These are phyloP conservation scores for Phaffomyces antillensis DNA, from an alignment of 805 yeast species.

Conservation along the genomic window DNA sequence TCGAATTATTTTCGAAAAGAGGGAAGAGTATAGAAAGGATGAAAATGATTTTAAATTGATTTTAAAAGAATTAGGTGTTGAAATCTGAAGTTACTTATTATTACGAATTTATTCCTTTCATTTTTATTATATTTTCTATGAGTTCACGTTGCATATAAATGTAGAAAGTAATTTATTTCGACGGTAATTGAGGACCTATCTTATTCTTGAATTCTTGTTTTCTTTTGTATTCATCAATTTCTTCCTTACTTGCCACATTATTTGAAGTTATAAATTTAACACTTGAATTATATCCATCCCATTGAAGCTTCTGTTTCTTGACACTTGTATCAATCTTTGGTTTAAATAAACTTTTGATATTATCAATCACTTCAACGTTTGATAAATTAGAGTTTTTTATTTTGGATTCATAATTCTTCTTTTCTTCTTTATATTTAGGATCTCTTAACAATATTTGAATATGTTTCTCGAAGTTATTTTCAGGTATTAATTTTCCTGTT, in stretches of 20 bases:
- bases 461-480: slow-evolving; percentile 63
- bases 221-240: slow-evolving; percentile 19
- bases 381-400: slow-evolving; percentile 43
- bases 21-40: neutral
- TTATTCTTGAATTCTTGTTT: slow-evolving; percentile 7
- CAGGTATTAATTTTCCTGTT: slow-evolving; percentile 65
- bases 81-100: neutral
- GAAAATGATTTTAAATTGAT: neutral
- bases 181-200: slow-evolving; percentile 2
- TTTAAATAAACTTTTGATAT: slow-evolving; percentile 43
- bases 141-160: no score
- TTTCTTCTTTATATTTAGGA: slow-evolving; percentile 70
- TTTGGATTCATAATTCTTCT: slow-evolving; percentile 48
- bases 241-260: slow-evolving; percentile 16
- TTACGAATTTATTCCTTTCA: no score
- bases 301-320: slow-evolving; percentile 23
- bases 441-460: slow-evolving; percentile 63
- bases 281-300: slow-evolving; percentile 30
- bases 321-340: neutral
- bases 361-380: slow-evolving; percentile 53
- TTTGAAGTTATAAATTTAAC: slow-evolving; percentile 17
- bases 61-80: neutral
- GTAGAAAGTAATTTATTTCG: neutral
- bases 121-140: no score
- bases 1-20: neutral